phyloP scores from a whole-genome alignment of 345 rosid genomes.

The Tarenaya hassleriana region DNA sequence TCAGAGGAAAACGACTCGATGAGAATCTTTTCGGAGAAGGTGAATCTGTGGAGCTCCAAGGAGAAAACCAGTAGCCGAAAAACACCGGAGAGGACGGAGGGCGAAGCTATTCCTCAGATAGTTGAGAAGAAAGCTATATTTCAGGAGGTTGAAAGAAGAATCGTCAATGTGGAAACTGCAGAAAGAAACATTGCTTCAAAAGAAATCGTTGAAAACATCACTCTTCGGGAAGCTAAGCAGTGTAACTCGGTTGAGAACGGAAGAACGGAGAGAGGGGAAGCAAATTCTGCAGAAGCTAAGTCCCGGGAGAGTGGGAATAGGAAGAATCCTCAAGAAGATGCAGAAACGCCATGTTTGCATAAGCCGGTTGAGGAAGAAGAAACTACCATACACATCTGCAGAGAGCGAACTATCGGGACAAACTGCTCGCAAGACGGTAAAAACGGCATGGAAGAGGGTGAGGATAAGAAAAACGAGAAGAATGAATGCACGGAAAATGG shows the following conservation, averaged over 20 bases:
- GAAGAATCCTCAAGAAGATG: not conserved
- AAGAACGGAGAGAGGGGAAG: conserved; percentile 6
- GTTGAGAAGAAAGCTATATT: conserved; percentile 14
- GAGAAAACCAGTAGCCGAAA: conserved; percentile 15
- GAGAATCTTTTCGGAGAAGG: conserved; percentile 22
- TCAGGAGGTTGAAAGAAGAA: conserved; percentile 24
- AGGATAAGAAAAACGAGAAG: conserved; percentile 5
- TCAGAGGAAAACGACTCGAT: not conserved
- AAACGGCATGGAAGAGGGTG: not conserved
- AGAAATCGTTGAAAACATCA: conserved; percentile 13
- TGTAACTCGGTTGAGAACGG: conserved; percentile 12
- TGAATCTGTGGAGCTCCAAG: conserved; percentile 25
- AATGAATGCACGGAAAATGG: not conserved
- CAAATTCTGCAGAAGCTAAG: conserved; percentile 9
- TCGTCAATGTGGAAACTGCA: conserved; percentile 14
- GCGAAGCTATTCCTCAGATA: conserved; percentile 6
- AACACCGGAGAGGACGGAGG: conserved; percentile 13
- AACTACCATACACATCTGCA: not conserved
- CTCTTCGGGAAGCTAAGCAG: not conserved
- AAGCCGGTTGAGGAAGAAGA: not conserved
- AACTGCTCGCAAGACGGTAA: not conserved
- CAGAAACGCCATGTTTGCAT: not conserved
- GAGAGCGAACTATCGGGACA: conserved; percentile 6
- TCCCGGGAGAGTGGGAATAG: conserved; percentile 9
- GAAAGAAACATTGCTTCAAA: conserved; percentile 22